Base-by-base conservation (phyloP, 2,329 filamentous ascomycete genomes). In the Phoma sp. region DNA sequence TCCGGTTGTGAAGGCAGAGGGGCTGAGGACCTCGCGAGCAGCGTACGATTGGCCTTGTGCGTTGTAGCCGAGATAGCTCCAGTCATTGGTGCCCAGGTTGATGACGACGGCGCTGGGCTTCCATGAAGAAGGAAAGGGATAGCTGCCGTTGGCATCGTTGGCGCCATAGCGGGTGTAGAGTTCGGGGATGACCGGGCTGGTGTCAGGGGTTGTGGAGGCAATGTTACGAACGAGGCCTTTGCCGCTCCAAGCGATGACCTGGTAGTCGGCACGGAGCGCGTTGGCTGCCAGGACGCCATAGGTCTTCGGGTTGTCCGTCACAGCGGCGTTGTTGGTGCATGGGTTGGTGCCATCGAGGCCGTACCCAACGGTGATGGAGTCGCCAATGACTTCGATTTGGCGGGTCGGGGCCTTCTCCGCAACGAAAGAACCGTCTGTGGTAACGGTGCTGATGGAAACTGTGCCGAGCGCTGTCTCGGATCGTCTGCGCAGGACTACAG, bases 281-380 rank as follows among this genome's bases (percentile, higher is more conserved):
- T 65, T 62, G n/a, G 78, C 78, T 0, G 78, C 74, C 1, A 80
- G 67, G 0, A 74, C 77, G n/a, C 75, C 77, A 48, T 80, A 80
- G 4, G 77, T 79, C 51, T 72, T 72, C 13, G 75, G 71, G 35
- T 76, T 77, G 56, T 79, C 67, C 55, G 79, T 73, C 2, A 78
- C 51, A 5, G 66, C 65, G 3, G 78, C 76, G 2, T 67, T 71
- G 65, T 80, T 76, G 3, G 65, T 65, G 60, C 78, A 80, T 9
- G 78, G 77, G 17, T 70, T 58, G 5, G 65, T 63, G 36, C 76
- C 78, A 49, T 78, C 77, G 13, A 79, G 70, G 2, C 78, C 78
- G 55, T 80, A 80, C 3, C 77, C 78, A 4, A 78, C 78, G 2
- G 69, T 76, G 58, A 80, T 80, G 22, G 77, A 80, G 63, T 80